A percentile compares a stretch with the other conserved stretches of the same genome.
Evolutionary conservation across 2,329 filamentous ascomycete genomes (phyloP).

Genomic region (Fusarium nelsonii): DNA sequence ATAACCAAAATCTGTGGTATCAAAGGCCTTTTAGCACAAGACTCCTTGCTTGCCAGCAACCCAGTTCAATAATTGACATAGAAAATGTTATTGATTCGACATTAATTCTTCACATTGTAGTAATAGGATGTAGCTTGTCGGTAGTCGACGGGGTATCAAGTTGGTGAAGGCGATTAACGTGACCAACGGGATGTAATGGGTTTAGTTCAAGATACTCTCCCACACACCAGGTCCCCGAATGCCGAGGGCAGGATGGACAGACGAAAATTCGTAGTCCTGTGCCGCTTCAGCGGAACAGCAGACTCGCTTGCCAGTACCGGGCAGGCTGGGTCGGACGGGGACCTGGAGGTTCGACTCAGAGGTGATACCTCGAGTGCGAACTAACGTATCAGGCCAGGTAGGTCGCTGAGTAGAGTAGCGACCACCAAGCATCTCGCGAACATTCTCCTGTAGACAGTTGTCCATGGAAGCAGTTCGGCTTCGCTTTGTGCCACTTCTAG

Average conservation of each 20-base stretch:
- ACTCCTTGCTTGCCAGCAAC: constrained; percentile 49
- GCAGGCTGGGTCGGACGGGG: constrained; percentile 57
- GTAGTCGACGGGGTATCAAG: constrained; percentile 38
- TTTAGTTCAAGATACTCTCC: constrained; percentile 71
- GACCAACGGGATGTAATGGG: constrained; percentile 31
- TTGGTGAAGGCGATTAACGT: constrained; percentile 36
- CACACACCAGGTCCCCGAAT: constrained; percentile 73
- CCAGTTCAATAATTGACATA: constrained; percentile 46
- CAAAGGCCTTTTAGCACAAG: constrained; percentile 49
- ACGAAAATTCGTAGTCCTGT: constrained; percentile 60
- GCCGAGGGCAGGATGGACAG: constrained; percentile 63
- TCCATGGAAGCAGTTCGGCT: constrained; percentile 71
- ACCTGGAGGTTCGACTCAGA: constrained; percentile 53
- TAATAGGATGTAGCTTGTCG: constrained; percentile 38
- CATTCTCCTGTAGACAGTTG: constrained; percentile 73
- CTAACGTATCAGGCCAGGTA: constrained; percentile 55
- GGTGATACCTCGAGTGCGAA: constrained; percentile 51
- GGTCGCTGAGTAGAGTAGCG: constrained; percentile 48
- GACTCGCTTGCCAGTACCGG: constrained; percentile 71
- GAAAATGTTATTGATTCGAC: constrained; percentile 46
- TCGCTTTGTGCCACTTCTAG: constrained; percentile 65
- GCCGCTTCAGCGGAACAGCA: constrained; percentile 73
- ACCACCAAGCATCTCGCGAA: constrained; percentile 70
- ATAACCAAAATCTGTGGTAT: constrained; percentile 48
- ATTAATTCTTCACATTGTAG: constrained; percentile 45